phyloP scores from a whole-genome alignment of 352 stramenopile genomes.

The Globisporangium nodosum region DNA sequence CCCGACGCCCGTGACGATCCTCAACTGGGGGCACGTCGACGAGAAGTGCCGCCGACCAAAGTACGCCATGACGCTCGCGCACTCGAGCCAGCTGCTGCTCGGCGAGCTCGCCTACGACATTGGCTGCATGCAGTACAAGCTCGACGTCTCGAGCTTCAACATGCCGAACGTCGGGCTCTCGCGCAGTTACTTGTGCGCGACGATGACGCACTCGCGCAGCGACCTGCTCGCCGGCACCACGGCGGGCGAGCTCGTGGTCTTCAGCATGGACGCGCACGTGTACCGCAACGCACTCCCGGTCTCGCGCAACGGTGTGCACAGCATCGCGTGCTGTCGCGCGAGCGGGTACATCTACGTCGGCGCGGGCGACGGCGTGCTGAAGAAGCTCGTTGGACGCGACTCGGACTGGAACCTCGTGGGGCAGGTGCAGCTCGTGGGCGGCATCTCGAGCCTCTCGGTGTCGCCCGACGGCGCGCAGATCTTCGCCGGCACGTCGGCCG shows the following conservation, averaged over 20 bases:
- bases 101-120: conserved; percentile 73
- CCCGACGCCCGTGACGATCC: conserved; percentile 47
- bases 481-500: conserved; percentile 64
- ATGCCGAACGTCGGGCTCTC: conserved; percentile 73
- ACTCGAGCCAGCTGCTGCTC: conserved; percentile 57
- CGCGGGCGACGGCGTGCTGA: conserved; percentile 81
- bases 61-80: conserved; percentile 59
- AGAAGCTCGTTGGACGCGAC: conserved; percentile 73
- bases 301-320: conserved; percentile 72
- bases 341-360: conserved; percentile 75
- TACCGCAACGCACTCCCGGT: conserved; percentile 63
- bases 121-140: conserved; percentile 69
- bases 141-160: conserved; percentile 53
- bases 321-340: conserved; percentile 51
- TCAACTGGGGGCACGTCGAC: conserved; percentile 65
- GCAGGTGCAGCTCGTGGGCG: conserved; percentile 79
- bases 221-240: conserved; percentile 61
- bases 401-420: conserved; percentile 79
- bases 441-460: conserved; percentile 72
- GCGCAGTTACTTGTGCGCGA: conserved; percentile 61
- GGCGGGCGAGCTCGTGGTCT: conserved; percentile 84
- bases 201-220: conserved; percentile 45
- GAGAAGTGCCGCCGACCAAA: conserved; percentile 65
- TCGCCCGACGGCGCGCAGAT: conserved; percentile 43
- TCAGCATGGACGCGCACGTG: conserved; percentile 59